phyloP scores from a whole-genome alignment of 2,329 filamentous ascomycete species.

The Amylocarpus encephaloides region DNA sequence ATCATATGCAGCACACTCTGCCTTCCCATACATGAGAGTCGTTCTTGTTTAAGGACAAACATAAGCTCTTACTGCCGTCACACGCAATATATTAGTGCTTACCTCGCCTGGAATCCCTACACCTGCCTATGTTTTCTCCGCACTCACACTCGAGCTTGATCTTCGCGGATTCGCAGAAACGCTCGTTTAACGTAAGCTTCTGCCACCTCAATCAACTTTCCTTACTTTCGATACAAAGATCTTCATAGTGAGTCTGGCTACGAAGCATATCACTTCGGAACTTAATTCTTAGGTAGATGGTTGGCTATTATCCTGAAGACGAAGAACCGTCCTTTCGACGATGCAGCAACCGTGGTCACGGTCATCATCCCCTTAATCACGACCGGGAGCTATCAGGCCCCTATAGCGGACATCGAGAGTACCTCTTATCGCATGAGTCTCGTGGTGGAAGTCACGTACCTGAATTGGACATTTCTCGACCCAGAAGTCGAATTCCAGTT shows the following conservation, averaged over 20 bases:
- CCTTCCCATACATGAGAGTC: not conserved
- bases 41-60: slow-evolving; percentile 11
- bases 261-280: no score
- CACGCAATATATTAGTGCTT: slow-evolving; percentile 21
- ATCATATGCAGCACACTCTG: no score
- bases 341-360: slow-evolving; percentile 19
- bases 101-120: slow-evolving; percentile 13
- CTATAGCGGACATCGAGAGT: slow-evolving; percentile 16
- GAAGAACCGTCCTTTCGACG: slow-evolving; percentile 25
- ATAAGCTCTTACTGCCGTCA: slow-evolving; percentile 6
- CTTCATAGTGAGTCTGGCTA: not conserved
- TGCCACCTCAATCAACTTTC: not conserved
- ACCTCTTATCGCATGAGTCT: slow-evolving; percentile 17
- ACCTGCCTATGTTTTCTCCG: slow-evolving; percentile 11
- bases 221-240: not conserved
- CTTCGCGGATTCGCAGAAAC: no score
- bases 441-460: slow-evolving; percentile 17
- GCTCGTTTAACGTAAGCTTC: slow-evolving; percentile 6
- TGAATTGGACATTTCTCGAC: slow-evolving; percentile 23
- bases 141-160: slow-evolving; percentile 3
- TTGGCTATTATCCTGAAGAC: slow-evolving; percentile 16
- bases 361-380: slow-evolving; percentile 25
- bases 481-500: slow-evolving; percentile 42
- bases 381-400: slow-evolving; percentile 23
- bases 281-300: not conserved